Evolutionary conservation across 2,329 filamentous ascomycete species (phyloP).

Genomic region (Colletotrichum ledebouriae): DNA sequence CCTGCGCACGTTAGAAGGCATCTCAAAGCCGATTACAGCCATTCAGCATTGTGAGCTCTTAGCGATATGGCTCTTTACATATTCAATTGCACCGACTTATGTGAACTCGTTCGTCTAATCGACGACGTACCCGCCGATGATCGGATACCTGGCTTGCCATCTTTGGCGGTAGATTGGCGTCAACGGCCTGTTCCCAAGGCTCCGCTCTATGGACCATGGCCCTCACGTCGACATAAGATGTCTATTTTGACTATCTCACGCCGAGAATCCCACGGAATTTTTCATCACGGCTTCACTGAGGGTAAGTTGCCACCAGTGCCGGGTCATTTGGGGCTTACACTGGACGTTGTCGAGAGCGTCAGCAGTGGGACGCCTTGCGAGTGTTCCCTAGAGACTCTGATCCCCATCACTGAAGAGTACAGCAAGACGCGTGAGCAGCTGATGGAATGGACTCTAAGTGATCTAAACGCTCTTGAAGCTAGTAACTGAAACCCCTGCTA

Average conservation of each 20-base stretch:
- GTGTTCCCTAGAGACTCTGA: neutral
- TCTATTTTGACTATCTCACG: too few species aligned
- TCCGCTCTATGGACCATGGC: too few species aligned
- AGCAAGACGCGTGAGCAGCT: neutral
- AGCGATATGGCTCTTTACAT: too few species aligned
- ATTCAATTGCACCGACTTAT: too few species aligned
- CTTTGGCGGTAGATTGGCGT: constrained; percentile 28
- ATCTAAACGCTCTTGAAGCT: too few species aligned
- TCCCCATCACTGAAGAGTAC: neutral
- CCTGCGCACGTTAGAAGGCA: neutral
- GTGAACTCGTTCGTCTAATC: too few species aligned
- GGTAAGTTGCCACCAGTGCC: neutral
- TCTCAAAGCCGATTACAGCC: constrained; percentile 9
- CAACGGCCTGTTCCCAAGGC: neutral
- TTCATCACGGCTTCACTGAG: constrained; percentile 8
- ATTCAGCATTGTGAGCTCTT: neutral
- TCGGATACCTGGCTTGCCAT: neutral
- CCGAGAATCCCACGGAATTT: too few species aligned
- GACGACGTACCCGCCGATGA: neutral
- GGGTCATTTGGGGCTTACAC: constrained; percentile 10
- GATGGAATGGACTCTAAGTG: too few species aligned
- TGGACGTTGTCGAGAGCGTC: constrained; percentile 1
- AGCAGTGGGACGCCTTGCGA: neutral
- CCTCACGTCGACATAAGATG: too few species aligned
- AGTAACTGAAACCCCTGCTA: too few species aligned